Evolutionary conservation across 1,284 basidiomycete genomes (phyloP).

Genomic region (Ceratobasidium sp.): DNA sequence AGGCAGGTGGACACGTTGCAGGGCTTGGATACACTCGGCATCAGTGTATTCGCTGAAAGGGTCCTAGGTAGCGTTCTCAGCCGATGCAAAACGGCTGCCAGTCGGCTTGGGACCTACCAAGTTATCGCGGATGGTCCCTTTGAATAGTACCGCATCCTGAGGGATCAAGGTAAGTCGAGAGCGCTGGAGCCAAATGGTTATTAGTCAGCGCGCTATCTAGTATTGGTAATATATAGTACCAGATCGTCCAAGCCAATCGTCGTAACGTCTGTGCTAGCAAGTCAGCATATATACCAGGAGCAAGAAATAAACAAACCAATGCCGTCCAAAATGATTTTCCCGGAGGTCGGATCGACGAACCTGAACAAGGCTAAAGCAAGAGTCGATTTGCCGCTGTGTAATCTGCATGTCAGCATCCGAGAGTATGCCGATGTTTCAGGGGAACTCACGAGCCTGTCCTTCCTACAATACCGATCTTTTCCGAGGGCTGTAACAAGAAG

Average conservation of each 20-base stretch:
- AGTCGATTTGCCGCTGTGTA: constrained; percentile 12
- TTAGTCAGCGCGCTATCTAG: background rate
- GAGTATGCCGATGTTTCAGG: too few species aligned
- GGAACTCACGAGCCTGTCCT: constrained; percentile 25
- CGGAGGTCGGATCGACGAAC: constrained; percentile 23
- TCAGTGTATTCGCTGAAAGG: constrained; percentile 2
- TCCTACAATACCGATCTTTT: constrained; percentile 28
- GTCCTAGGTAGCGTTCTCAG: background rate
- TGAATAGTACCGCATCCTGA: constrained; percentile 16
- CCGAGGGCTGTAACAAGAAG: background rate
- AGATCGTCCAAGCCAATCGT: constrained; percentile 26
- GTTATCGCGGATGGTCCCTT: constrained; percentile 28
- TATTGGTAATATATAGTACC: background rate
- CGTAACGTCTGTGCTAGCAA: constrained; percentile 2
- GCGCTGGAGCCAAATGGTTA: background rate
- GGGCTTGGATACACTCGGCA: background rate
- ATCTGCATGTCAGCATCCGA: background rate
- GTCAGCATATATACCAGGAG: background rate
- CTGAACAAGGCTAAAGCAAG: constrained; percentile 24
- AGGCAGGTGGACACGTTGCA: background rate
- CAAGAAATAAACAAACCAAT: background rate
- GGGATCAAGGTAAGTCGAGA: background rate
- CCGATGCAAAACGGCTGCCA: background rate
- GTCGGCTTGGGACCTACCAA: constrained; percentile 4
- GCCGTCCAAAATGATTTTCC: constrained; percentile 33